phyloP scores from a whole-genome alignment of 208 protist genomes.

The Porcisia deanei region DNA sequence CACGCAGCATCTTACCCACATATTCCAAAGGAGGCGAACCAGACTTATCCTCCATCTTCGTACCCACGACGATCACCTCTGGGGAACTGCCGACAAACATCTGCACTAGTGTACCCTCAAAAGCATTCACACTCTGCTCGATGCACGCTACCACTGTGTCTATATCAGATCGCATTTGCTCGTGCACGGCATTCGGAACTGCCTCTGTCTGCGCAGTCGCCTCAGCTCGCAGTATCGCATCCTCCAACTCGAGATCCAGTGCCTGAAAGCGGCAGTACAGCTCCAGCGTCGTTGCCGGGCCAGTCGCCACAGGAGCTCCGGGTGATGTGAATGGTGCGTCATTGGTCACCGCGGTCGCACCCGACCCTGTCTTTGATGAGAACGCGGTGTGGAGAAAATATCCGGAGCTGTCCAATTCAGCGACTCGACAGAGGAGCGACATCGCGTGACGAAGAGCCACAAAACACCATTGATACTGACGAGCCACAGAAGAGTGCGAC shows the following conservation, averaged over 20 bases:
- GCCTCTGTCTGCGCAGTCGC: slow-evolving; percentile 4
- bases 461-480: slow-evolving; percentile 20
- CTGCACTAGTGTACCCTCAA: slow-evolving; percentile 39
- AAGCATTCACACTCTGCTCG: slow-evolving; percentile 26
- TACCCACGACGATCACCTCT: background rate
- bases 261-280: slow-evolving; percentile 44
- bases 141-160: slow-evolving; percentile 15
- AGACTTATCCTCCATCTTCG: background rate
- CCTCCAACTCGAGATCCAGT: slow-evolving; percentile 48
- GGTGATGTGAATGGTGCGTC: background rate
- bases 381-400: slow-evolving; percentile 26
- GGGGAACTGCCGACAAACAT: slow-evolving; percentile 29
- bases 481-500: background rate
- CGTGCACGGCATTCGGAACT: slow-evolving; percentile 9
- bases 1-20: slow-evolving; percentile 28
- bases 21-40: slow-evolving; percentile 21
- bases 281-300: slow-evolving; percentile 21
- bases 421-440: slow-evolving; percentile 55
- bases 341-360: background rate
- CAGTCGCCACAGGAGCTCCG: background rate
- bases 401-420: slow-evolving; percentile 38
- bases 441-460: slow-evolving; percentile 42
- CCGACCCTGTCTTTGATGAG: background rate
- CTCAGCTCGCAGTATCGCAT: slow-evolving; percentile 19
- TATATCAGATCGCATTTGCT: slow-evolving; percentile 15